Evolutionary conservation across 768 basidiomycete species (phyloP), one percentile per base, ranked within the genome.

Genomic region (Mycena capillaripes): DNA sequence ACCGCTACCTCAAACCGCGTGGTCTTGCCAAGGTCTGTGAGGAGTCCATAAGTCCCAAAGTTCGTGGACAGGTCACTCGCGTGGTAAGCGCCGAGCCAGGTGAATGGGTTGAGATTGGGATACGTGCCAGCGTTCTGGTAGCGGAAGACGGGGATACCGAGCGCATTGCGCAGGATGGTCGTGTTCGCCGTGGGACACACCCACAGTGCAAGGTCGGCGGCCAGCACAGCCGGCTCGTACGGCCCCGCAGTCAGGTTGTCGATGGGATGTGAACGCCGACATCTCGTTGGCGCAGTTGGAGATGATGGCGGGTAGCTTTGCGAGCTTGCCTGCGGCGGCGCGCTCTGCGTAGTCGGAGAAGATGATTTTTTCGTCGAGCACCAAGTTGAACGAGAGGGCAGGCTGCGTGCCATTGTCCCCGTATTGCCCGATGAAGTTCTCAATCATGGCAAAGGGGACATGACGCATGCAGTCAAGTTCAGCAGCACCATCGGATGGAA

Each of bases 31-130:
- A 62, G 27, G 29, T 10, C 46, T n/a, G 27, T 25, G 23, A 48
- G 44, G 14, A 62, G 60, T 25, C n/a, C 60, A 48, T 62, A 62
- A n/a, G 60, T 62, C 29, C 60, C 60, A 62, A 62, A 62, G 60
- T 11, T 48, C 29, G 34, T 50, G 40, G 60, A 46, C 46, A 62
- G 60, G 60, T 62, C 60, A 46, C 60, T 62, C 25, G 60, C 46
- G 29, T 62, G 60, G 60, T 62, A 62, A 30, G 60, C 60, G 60
- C 60, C 60, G 30, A 50, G 46, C 60, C 60, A 62, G 27, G n/a
- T 34, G 60, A 29, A 62, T 27, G 6, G 29, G 60, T 62, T 62
- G 40, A 62, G 9, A 34, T 62, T 62, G 30, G 60, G 60, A 48
- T 34, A 62, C 10, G n/a, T 50, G 30, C 60, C 60, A 10, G 60